Evolutionary conservation across 2,329 filamentous ascomycete genomes (phyloP).

Genomic region (Macrophomina phaseolina): DNA sequence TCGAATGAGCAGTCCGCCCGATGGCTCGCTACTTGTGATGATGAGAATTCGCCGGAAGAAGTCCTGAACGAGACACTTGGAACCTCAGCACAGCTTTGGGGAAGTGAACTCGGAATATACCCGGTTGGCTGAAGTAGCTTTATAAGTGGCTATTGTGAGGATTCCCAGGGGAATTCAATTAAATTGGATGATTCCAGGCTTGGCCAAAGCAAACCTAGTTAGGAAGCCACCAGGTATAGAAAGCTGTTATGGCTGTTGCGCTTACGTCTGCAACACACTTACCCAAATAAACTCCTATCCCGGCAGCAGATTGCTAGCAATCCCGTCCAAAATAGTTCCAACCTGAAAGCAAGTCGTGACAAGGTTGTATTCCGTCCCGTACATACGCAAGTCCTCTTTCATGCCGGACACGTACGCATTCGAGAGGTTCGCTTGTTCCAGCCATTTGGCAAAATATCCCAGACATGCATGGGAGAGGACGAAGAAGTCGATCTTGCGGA

Average conservation of each 20-base stretch:
- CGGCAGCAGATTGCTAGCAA: conserved; percentile 13
- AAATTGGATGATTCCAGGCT: not conserved
- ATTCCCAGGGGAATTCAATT: not conserved
- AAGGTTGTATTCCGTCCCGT: conserved; percentile 32
- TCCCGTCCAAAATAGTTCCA: conserved; percentile 2
- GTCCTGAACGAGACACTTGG: too few species aligned
- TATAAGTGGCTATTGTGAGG: conserved; percentile 9
- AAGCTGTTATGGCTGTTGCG: too few species aligned
- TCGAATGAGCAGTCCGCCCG: too few species aligned
- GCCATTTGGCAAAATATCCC: conserved; percentile 33
- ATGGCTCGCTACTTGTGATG: too few species aligned
- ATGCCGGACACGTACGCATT: conserved; percentile 38
- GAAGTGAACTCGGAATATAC: not conserved
- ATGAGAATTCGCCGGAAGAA: too few species aligned
- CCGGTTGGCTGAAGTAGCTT: conserved; percentile 12
- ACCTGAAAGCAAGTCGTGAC: conserved; percentile 21
- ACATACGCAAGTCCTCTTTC: conserved; percentile 35
- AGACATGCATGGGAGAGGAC: conserved; percentile 30
- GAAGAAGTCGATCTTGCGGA: conserved; percentile 32
- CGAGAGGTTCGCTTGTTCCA: conserved; percentile 34
- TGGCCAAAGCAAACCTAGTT: too few species aligned
- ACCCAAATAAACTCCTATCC: conserved; percentile 19
- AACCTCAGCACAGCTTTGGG: not conserved
- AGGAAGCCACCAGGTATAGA: too few species aligned
- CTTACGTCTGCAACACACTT: not conserved